Percentiles rank a stretch among this genome's conserved stretches.
Evolutionary conservation across 371 early-diverging fungal genomes (phyloP).

Genomic region (Hamiltosporidium tvaerminnensis): DNA sequence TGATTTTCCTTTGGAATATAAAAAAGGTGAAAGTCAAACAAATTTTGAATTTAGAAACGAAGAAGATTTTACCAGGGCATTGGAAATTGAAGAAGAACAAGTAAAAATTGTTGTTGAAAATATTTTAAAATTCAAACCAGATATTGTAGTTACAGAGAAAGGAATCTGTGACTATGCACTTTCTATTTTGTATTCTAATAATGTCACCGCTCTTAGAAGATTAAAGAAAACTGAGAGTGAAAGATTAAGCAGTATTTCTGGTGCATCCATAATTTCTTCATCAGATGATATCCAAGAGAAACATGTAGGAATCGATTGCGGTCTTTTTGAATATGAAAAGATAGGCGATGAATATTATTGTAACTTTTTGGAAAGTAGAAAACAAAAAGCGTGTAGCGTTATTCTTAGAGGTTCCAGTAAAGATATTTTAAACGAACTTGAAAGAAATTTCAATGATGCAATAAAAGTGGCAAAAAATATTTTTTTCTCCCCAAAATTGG

Average conservation of each 20-base stretch:
- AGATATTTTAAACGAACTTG: conserved; percentile 92
- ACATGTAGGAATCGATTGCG: conserved; percentile 82
- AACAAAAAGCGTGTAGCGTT: conserved; percentile 95
- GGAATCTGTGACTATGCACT: conserved; percentile 60
- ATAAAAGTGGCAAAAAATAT: conserved; percentile 94
- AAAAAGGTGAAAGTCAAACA: conserved; percentile 98
- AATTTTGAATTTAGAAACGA: conserved; percentile 89
- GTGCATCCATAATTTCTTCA: conserved; percentile 85
- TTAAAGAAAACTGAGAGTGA: conserved; percentile 93
- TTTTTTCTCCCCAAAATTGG: conserved; percentile 70
- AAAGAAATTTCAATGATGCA: conserved; percentile 96
- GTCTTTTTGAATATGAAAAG: conserved; percentile 81
- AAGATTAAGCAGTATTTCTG: conserved; percentile 88
- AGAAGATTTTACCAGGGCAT: conserved; percentile 77
- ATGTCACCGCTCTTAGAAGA: conserved; percentile 91
- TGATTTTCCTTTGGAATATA: conserved; percentile 98
- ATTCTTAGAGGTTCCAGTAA: conserved; percentile 88
- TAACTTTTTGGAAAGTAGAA: conserved; percentile 66
- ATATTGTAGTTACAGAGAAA: conserved; percentile 96
- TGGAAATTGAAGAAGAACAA: conserved; percentile 98
- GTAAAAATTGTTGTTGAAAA: conserved; percentile 80
- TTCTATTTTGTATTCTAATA: conserved; percentile 47
- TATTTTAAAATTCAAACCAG: conserved; percentile 83
- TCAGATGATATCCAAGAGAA: conserved; percentile 81
- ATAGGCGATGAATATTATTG: conserved; percentile 74